Evolutionary conservation across 1,284 basidiomycete genomes (phyloP).

Genomic region (Heterobasidion annosum): DNA sequence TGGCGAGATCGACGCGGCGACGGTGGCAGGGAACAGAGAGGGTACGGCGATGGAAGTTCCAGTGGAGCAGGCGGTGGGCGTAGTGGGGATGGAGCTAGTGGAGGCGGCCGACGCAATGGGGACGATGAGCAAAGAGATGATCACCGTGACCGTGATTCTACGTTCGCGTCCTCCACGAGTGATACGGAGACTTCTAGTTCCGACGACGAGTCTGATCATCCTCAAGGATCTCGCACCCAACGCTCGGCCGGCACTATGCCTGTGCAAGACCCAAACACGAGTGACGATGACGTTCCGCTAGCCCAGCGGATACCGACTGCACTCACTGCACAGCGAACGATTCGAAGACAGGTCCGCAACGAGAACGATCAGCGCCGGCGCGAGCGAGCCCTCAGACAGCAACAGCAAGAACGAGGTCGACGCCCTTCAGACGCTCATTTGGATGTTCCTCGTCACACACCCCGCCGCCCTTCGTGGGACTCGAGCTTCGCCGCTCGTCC

Average conservation of each 20-base stretch:
- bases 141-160: conserved; percentile 15
- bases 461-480: conserved; percentile 5
- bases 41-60: conserved; percentile 19
- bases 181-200: conserved; percentile 6
- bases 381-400: conserved; percentile 30
- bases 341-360: conserved; percentile 59
- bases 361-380: conserved; percentile 51
- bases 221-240: background rate
- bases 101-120: conserved; percentile 21
- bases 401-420: conserved; percentile 17
- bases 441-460: background rate
- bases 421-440: background rate
- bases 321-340: conserved; percentile 67
- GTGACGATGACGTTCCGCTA: conserved; percentile 67
- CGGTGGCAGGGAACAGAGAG: conserved; percentile 9
- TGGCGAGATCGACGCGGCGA: conserved; percentile 4
- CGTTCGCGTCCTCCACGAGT: conserved; percentile 12
- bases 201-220: conserved; percentile 7
- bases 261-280: conserved; percentile 13
- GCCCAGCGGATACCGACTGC: conserved; percentile 73
- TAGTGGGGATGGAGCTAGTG: conserved; percentile 14
- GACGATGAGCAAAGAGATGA: conserved; percentile 24
- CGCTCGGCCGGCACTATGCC: background rate
- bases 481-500: background rate
- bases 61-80: conserved; percentile 10